Conservation (phyloP, 805 yeast species). For the Nakazawaea laoshanensis region DNA sequence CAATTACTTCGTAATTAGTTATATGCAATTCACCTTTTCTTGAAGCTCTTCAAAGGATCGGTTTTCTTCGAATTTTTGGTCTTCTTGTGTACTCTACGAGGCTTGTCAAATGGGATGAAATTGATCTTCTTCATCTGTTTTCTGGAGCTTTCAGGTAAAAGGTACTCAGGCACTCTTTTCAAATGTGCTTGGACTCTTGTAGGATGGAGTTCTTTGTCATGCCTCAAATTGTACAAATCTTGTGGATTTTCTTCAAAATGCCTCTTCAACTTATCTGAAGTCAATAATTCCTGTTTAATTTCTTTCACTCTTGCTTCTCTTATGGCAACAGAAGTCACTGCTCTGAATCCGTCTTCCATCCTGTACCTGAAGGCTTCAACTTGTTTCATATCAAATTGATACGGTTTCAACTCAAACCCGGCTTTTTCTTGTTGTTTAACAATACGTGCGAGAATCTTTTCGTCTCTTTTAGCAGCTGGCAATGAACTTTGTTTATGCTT, state of each 20-base stretch:
- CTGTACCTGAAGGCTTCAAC: conserved; percentile 94
- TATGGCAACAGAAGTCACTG: conserved; percentile 82
- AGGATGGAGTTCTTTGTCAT: conserved; percentile 83
- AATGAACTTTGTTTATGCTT: conserved; percentile 78
- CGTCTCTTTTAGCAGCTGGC: conserved; percentile 70
- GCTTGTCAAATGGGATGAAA: conserved; percentile 65
- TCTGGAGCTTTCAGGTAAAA: conserved; percentile 75
- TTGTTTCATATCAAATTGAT: conserved; percentile 84
- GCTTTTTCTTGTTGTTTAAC: conserved; percentile 65
- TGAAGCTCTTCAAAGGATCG: conserved; percentile 44
- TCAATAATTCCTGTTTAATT: conserved; percentile 74
- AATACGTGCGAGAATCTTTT: conserved; percentile 71
- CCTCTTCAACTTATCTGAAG: conserved; percentile 84
- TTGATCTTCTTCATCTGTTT: conserved; percentile 47
- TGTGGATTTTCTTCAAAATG: conserved; percentile 97
- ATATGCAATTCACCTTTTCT: conserved; percentile 14
- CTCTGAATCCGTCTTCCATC: conserved; percentile 94
- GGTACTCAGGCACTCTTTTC: conserved; percentile 87
- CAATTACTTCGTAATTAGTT: conserved; percentile 22
- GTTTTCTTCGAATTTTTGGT: conserved; percentile 23
- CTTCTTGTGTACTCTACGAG: conserved; percentile 24
- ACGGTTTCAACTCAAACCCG: conserved; percentile 76
- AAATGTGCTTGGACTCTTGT: conserved; percentile 76
- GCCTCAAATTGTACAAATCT: conserved; percentile 81
- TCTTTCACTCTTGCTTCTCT: conserved; percentile 92